These are phyloP conservation scores for Domatiomyces catenatus DNA, from an alignment of 2,329 filamentous ascomycete genomes.

Conservation along the genomic window DNA sequence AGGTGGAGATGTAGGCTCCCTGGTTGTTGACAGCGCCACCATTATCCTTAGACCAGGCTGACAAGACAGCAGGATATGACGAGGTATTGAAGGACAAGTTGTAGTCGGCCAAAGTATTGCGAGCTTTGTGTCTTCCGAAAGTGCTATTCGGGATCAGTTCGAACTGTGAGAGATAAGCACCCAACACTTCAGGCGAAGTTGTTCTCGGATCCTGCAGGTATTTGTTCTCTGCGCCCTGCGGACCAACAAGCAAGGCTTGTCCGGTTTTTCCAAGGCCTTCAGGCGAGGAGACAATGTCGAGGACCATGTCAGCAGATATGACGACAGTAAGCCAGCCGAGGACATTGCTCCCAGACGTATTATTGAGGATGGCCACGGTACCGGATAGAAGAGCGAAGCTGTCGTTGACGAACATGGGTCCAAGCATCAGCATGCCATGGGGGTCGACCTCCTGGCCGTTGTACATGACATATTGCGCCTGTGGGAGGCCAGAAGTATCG, in stretches of 20 bases:
- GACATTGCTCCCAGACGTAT: slow-evolving; percentile 48
- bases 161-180: slow-evolving; percentile 10
- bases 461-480: slow-evolving; percentile 25
- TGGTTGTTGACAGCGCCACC: slow-evolving; percentile 44
- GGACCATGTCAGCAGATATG: slow-evolving; percentile 50
- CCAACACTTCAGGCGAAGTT: slow-evolving; percentile 27
- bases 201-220: slow-evolving; percentile 29
- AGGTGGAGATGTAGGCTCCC: slow-evolving; percentile 50
- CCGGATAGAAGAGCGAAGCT: slow-evolving; percentile 64
- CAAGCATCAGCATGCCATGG: slow-evolving; percentile 53
- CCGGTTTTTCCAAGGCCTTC: slow-evolving; percentile 60
- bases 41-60: slow-evolving; percentile 42
- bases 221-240: slow-evolving; percentile 49
- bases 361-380: slow-evolving; percentile 62
- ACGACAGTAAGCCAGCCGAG: slow-evolving; percentile 74
- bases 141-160: slow-evolving; percentile 13
- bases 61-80: slow-evolving; percentile 47
- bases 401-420: slow-evolving; percentile 57
- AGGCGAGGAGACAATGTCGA: slow-evolving; percentile 44
- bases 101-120: slow-evolving; percentile 17
- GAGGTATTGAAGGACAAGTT: slow-evolving; percentile 42
- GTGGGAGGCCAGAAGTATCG: slow-evolving; percentile 17
- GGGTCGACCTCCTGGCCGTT: slow-evolving; percentile 22
- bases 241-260: slow-evolving; percentile 54
- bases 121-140: slow-evolving; percentile 9